Evolutionary conservation across 73 alveolate species (phyloP).

Genomic region (Paramecium tetraurelia): DNA sequence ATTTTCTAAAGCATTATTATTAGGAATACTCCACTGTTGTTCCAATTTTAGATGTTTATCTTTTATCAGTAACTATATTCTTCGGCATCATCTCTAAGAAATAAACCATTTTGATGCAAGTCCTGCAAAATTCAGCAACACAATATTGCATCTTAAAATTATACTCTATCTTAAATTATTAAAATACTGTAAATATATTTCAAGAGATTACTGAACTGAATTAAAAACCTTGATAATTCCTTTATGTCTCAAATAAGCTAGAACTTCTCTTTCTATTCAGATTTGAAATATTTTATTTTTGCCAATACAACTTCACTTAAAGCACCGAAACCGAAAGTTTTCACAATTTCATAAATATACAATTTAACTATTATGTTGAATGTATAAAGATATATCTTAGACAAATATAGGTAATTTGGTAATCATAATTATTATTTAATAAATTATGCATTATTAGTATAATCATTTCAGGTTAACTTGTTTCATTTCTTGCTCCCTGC

Average conservation of each 20-base stretch:
- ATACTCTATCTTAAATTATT: background rate
- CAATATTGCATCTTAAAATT: background rate
- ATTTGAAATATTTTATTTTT: background rate
- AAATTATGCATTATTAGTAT: background rate
- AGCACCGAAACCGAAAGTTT: background rate
- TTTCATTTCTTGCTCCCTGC: background rate
- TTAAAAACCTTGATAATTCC: background rate
- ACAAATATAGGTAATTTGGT: background rate
- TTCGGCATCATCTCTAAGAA: constrained; percentile 7
- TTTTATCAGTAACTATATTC: background rate
- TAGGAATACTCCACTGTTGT: background rate
- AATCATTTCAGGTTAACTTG: background rate
- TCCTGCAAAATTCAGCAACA: constrained; percentile 27
- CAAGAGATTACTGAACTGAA: background rate
- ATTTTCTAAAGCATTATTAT: background rate
- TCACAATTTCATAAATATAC: background rate
- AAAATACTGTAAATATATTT: too few relatives aligned
- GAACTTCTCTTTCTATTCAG: background rate
- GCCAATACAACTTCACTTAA: background rate
- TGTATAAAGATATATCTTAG: too few relatives aligned
- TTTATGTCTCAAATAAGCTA: background rate
- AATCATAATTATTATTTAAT: background rate
- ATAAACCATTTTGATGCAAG: constrained; percentile 4
- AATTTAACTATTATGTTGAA: too few relatives aligned
- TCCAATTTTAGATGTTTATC: constrained; percentile 17